phyloP scores from a whole-genome alignment of 257 asterid species.

The Solanum medicagineum region DNA sequence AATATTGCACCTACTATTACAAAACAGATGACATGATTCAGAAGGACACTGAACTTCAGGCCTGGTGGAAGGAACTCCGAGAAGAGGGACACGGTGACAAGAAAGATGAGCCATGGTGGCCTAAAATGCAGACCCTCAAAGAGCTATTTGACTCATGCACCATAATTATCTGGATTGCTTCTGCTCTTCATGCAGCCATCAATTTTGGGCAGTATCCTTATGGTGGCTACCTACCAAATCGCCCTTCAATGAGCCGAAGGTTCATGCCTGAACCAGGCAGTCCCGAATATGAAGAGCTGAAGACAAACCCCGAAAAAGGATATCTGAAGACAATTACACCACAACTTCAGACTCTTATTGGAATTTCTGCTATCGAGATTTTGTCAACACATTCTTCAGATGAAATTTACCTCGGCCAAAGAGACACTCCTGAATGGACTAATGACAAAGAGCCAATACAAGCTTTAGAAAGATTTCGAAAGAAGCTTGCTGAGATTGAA shows the following conservation, averaged over 20 bases:
- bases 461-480: constrained; percentile 49
- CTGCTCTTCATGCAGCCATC: constrained; percentile 82
- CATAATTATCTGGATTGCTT: constrained; percentile 65
- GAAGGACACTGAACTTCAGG: constrained; percentile 52
- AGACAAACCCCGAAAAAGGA: constrained; percentile 45
- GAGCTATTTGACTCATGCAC: constrained; percentile 62
- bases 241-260: constrained; percentile 59
- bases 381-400: constrained; percentile 66
- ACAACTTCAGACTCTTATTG: constrained; percentile 44
- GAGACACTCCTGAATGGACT: constrained; percentile 58
- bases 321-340: constrained; percentile 48
- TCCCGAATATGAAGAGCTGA: constrained; percentile 53
- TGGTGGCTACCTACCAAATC: constrained; percentile 63
- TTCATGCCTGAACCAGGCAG: constrained; percentile 53
- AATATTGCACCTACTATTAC: constrained; percentile 61
- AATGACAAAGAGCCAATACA: constrained; percentile 29
- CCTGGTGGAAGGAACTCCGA: constrained; percentile 76
- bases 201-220: constrained; percentile 72
- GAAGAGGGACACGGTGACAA: constrained; percentile 69
- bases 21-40: constrained; percentile 32
- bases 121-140: constrained; percentile 46
- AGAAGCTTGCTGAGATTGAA: constrained; percentile 39
- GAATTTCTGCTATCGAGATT: constrained; percentile 54
- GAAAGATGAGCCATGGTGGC: constrained; percentile 74
- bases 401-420: constrained; percentile 61